Evolutionary conservation across 257 asterid genomes (phyloP).

Genomic region (Galeopsis tetrahit): DNA sequence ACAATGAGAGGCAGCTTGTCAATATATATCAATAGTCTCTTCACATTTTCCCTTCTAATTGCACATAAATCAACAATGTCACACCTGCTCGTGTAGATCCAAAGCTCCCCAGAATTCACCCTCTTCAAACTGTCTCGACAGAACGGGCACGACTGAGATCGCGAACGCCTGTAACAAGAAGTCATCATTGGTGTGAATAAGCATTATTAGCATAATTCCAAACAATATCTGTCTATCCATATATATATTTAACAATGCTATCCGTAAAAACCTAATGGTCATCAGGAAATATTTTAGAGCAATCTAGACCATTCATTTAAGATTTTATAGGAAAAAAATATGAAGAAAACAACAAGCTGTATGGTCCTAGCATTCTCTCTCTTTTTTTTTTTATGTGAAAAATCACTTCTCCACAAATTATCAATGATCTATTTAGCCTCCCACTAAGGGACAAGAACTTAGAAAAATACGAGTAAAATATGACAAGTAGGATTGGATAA

Average conservation of each 20-base stretch:
- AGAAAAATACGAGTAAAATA: background rate
- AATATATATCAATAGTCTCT: constrained; percentile 66
- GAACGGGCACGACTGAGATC: constrained; percentile 92
- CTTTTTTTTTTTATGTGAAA: background rate
- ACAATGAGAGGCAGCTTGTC: constrained; percentile 63
- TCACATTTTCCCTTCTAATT: constrained; percentile 63
- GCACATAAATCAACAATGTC: constrained; percentile 62
- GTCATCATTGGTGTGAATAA: background rate
- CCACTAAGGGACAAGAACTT: background rate
- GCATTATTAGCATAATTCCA: background rate
- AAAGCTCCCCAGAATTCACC: constrained; percentile 76
- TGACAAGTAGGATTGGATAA: background rate
- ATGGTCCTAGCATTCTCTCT: background rate
- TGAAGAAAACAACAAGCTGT: background rate
- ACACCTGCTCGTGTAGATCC: constrained; percentile 73
- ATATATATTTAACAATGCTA: no score
- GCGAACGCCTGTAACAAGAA: constrained; percentile 57
- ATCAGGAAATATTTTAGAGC: no score
- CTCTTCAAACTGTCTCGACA: constrained; percentile 81
- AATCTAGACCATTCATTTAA: no score
- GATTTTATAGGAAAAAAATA: background rate
- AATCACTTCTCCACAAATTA: background rate
- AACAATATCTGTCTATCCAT: no score
- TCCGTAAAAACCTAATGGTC: no score
- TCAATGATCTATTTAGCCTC: background rate